Evolutionary conservation across 78 protist species (phyloP).

Genomic region (Paulinella micropora): DNA sequence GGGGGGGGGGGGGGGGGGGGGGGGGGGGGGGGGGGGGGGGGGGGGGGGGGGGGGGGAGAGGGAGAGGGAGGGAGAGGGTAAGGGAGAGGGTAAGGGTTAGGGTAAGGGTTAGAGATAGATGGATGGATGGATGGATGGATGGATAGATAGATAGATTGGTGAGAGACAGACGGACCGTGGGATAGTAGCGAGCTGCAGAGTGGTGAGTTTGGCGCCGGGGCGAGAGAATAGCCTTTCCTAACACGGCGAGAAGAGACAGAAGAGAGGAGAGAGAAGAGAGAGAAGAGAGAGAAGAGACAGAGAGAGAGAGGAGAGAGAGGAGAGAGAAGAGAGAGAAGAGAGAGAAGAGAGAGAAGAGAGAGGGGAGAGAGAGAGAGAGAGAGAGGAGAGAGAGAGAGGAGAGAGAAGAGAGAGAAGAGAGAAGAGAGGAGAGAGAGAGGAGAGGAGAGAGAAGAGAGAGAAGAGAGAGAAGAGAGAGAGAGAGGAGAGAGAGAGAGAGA

Average conservation of each 20-base stretch:
- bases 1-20: too few relatives aligned
- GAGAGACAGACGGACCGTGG: too few relatives aligned
- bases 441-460: not conserved
- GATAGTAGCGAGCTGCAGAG: too few relatives aligned
- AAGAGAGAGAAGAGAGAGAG: not conserved
- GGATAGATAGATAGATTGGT: too few relatives aligned
- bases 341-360: not conserved
- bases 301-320: not conserved
- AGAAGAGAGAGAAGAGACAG: not conserved
- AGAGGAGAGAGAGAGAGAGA: not conserved
- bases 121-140: too few relatives aligned
- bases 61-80: too few relatives aligned
- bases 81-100: too few relatives aligned
- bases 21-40: too few relatives aligned
- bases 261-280: not conserved
- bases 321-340: not conserved
- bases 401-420: not conserved
- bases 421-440: not conserved
- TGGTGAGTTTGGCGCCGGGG: too few relatives aligned
- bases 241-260: not conserved
- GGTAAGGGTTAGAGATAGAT: too few relatives aligned
- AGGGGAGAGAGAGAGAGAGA: not conserved
- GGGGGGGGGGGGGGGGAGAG: too few relatives aligned
- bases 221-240: too few relatives aligned
- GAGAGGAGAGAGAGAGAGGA: not conserved